Evolutionary conservation across 2,329 filamentous ascomycete species (phyloP).

Genomic region (Diplocarpon mali): DNA sequence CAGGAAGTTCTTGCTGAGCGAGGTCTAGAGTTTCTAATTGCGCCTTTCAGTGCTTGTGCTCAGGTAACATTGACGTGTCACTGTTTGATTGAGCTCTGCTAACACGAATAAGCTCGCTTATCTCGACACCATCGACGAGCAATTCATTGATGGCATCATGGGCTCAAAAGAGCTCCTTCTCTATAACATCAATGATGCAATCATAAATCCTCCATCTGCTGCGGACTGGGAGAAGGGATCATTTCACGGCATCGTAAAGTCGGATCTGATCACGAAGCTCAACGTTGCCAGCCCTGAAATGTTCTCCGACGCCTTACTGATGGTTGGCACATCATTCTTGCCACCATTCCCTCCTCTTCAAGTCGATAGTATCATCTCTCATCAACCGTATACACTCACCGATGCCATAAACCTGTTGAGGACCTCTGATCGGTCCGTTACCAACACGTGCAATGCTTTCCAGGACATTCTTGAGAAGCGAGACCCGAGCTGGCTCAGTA

Average conservation of each 20-base stretch:
- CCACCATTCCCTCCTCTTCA: slow-evolving; percentile 69
- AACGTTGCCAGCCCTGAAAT: slow-evolving; percentile 50
- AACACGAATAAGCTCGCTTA: slow-evolving; percentile 54
- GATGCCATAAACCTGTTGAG: slow-evolving; percentile 72
- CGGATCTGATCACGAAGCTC: slow-evolving; percentile 58
- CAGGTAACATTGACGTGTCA: slow-evolving; percentile 46
- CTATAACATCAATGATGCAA: slow-evolving; percentile 69
- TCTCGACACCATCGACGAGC: slow-evolving; percentile 55
- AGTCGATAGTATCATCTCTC: slow-evolving; percentile 40
- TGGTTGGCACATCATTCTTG: slow-evolving; percentile 73
- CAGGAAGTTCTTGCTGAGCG: slow-evolving; percentile 62
- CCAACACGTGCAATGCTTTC: slow-evolving; percentile 63
- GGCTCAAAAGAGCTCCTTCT: slow-evolving; percentile 77
- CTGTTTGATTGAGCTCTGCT: slow-evolving; percentile 2
- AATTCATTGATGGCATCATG: slow-evolving; percentile 66
- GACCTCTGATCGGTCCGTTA: slow-evolving; percentile 57
- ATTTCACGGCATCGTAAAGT: slow-evolving; percentile 54
- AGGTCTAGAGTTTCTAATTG: slow-evolving; percentile 64
- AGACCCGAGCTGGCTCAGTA: slow-evolving; percentile 68
- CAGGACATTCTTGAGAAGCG: slow-evolving; percentile 65
- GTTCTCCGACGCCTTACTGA: slow-evolving; percentile 74
- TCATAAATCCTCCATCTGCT: slow-evolving; percentile 54
- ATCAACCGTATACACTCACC: slow-evolving; percentile 47
- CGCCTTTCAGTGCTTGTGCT: slow-evolving; percentile 78
- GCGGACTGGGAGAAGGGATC: slow-evolving; percentile 56